Percentiles rank a stretch among this genome's conserved stretches.
phyloP scores from a whole-genome alignment of 108 stramenopile genomes.

The Nitzschia inconspicua region DNA sequence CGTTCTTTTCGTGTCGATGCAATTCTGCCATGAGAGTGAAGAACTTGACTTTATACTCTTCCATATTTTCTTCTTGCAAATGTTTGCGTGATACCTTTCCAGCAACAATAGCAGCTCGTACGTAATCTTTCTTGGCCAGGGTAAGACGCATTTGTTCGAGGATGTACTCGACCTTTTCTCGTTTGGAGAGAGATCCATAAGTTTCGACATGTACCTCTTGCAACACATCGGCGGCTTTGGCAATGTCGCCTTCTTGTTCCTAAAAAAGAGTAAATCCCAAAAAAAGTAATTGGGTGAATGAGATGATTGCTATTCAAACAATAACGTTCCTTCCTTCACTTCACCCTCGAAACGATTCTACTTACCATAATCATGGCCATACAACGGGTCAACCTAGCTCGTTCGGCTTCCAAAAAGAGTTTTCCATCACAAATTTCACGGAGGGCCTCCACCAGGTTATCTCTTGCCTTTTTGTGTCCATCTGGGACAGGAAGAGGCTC shows the following conservation, averaged over 20 bases:
- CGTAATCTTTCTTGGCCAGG: slow-evolving; percentile 91
- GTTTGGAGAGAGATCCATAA: slow-evolving; percentile 92
- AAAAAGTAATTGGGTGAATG: not conserved
- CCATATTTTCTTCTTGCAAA: slow-evolving; percentile 86
- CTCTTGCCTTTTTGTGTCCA: slow-evolving; percentile 25
- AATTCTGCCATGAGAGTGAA: slow-evolving; percentile 89
- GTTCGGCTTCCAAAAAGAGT: slow-evolving; percentile 96
- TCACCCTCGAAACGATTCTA: no score
- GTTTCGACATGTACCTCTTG: slow-evolving; percentile 99
- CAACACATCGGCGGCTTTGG: slow-evolving; percentile 83
- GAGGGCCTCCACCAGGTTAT: slow-evolving; percentile 80
- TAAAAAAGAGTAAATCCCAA: slow-evolving; percentile 17
- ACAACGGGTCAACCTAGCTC: slow-evolving; percentile 85
- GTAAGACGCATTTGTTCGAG: slow-evolving; percentile 97
- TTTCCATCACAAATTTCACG: slow-evolving; percentile 96
- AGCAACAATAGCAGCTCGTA: slow-evolving; percentile 92
- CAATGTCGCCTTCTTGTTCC: slow-evolving; percentile 83
- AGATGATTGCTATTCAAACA: not conserved
- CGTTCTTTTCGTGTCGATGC: slow-evolving; percentile 88
- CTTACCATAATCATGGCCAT: slow-evolving; percentile 75
- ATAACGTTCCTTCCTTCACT: no score
- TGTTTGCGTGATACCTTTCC: slow-evolving; percentile 92
- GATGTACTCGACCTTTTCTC: slow-evolving; percentile 98
- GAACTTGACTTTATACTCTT: slow-evolving; percentile 88
- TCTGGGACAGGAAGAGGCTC: slow-evolving; percentile 35